Percentiles rank a stretch among this genome's conserved stretches.
Conservation (phyloP, 345 rosid species). For the Sisymbrium irio region DNA sequence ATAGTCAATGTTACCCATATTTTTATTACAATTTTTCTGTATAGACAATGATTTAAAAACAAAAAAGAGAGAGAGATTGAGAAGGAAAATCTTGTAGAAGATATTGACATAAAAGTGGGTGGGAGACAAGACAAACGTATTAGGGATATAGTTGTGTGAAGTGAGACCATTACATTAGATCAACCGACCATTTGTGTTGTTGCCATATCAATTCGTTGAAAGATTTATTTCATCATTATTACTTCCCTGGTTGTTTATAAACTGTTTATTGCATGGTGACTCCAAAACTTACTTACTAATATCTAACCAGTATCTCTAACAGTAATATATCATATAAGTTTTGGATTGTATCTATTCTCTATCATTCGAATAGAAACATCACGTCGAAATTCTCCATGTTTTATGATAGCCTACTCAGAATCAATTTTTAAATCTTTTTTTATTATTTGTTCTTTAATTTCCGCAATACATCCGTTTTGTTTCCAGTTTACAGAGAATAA, state of each 20-base stretch:
- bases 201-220: conserved; percentile 22
- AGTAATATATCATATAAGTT: background rate
- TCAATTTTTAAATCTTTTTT: too few species aligned
- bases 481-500: background rate
- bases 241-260: background rate
- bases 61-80: too few species aligned
- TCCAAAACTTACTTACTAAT: background rate
- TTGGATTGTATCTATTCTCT: background rate
- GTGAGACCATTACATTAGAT: conserved; percentile 27
- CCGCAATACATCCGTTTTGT: background rate
- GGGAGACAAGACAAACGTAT: conserved; percentile 28
- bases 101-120: conserved; percentile 14
- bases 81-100: background rate
- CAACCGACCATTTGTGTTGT: conserved; percentile 31
- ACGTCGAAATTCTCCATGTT: background rate
- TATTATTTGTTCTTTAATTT: too few species aligned
- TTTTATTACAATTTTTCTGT: too few species aligned
- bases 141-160: conserved; percentile 24
- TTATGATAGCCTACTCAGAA: background rate
- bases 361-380: too few species aligned
- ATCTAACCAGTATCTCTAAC: background rate
- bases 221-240: conserved; percentile 18
- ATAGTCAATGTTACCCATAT: too few species aligned
- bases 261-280: conserved; percentile 4
- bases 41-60: too few species aligned